Evolutionary conservation across 805 yeast genomes (phyloP).

Genomic region (Candida tallmaniae): DNA sequence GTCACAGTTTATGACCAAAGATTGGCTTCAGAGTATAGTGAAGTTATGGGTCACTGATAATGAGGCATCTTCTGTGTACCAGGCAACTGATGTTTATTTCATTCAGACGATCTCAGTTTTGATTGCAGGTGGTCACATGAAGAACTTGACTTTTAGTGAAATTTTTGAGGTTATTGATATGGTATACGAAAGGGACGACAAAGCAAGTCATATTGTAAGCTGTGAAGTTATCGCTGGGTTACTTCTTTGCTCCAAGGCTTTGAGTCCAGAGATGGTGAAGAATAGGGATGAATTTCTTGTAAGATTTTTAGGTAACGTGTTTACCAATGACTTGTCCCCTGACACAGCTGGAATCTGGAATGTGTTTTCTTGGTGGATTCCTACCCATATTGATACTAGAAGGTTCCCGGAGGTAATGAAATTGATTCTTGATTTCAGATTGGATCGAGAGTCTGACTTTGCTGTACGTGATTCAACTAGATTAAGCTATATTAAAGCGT

Average conservation of each 20-base stretch:
- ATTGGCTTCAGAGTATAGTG: conserved; percentile 55
- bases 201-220: conserved; percentile 67
- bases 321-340: conserved; percentile 62
- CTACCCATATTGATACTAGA: conserved; percentile 61
- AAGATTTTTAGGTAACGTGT: conserved; percentile 39
- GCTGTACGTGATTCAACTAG: conserved; percentile 64
- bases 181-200: conserved; percentile 61
- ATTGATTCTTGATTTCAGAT: conserved; percentile 41
- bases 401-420: conserved; percentile 52
- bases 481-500: conserved; percentile 49
- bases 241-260: conserved; percentile 43
- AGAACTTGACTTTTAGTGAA: conserved; percentile 45
- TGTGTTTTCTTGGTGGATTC: conserved; percentile 70
- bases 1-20: conserved; percentile 44
- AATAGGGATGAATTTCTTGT: conserved; percentile 45
- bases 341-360: conserved; percentile 74
- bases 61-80: conserved; percentile 63
- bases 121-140: conserved; percentile 39
- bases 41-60: conserved; percentile 58
- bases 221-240: conserved; percentile 71
- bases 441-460: conserved; percentile 50
- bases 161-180: conserved; percentile 46
- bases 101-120: conserved; percentile 48
- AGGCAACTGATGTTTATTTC: conserved; percentile 59
- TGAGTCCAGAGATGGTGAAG: conserved; percentile 27